Percentiles rank a stretch among this genome's conserved stretches.
Conservation (phyloP, 2,329 filamentous ascomycete species). For the Claviceps paspali region DNA sequence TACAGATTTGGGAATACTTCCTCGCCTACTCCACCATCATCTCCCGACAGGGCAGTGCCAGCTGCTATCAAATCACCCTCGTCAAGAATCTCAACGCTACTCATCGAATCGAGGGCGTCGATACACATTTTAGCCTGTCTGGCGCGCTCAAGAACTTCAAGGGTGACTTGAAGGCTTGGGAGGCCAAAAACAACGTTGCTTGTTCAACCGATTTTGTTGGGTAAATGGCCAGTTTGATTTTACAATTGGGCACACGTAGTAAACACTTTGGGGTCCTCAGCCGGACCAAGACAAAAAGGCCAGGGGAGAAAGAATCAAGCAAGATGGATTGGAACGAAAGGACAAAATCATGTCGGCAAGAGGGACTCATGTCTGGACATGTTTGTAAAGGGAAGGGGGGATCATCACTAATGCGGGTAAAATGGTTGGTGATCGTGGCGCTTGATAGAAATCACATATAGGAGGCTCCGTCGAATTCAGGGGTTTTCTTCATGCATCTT, state of each 20-base stretch:
- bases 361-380: too few species aligned
- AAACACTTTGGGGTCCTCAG: too few species aligned
- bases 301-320: neutral
- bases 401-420: neutral
- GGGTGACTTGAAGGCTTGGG: constrained; percentile 20
- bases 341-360: too few species aligned
- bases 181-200: constrained; percentile 21
- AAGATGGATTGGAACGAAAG: too few species aligned
- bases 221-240: too few species aligned
- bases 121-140: constrained; percentile 52
- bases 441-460: too few species aligned
- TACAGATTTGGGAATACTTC: constrained; percentile 83
- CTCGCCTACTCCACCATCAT: constrained; percentile 73
- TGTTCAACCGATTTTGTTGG: constrained; percentile 16
- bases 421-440: neutral
- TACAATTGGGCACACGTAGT: too few species aligned
- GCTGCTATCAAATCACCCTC: constrained; percentile 76
- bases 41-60: constrained; percentile 71
- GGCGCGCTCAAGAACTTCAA: constrained; percentile 37
- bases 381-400: too few species aligned
- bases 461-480: too few species aligned
- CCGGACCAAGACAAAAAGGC: too few species aligned
- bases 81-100: constrained; percentile 91
- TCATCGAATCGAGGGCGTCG: constrained; percentile 66
- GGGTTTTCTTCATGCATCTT: too few species aligned